A percentile compares a stretch with the other conserved stretches of the same genome.
phyloP scores from a whole-genome alignment of 768 basidiomycete species.

The Podaxis rugospora region DNA sequence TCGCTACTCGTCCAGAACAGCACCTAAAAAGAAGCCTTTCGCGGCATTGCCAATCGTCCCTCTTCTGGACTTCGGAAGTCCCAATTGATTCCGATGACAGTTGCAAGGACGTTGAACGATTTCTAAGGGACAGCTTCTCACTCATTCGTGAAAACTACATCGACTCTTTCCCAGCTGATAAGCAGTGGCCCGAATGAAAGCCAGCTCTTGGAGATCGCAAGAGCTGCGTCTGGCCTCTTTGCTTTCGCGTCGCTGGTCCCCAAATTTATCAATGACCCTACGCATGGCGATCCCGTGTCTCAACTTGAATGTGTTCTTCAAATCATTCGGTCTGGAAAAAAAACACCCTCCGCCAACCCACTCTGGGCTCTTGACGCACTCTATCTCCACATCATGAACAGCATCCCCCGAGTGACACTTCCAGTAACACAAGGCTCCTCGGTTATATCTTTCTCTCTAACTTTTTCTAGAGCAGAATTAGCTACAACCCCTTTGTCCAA shows the following conservation, averaged over 20 bases:
- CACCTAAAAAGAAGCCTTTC: background rate
- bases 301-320: background rate
- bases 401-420: background rate
- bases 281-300: background rate
- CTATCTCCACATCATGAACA: background rate
- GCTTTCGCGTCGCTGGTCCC: background rate
- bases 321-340: background rate
- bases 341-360: background rate
- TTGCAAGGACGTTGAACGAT: background rate
- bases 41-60: background rate
- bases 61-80: background rate
- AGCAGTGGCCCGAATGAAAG: background rate
- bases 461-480: too few species aligned
- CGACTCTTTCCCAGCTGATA: background rate
- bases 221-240: background rate
- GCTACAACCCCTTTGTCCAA: too few species aligned
- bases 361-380: background rate
- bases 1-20: background rate
- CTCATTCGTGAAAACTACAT: background rate
- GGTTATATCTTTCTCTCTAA: background rate
- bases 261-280: background rate
- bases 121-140: background rate
- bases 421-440: background rate
- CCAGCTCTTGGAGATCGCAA: background rate
- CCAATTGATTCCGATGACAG: background rate